Conservation (phyloP, 257 asterid genomes). For the Craterostigma plantagineum region DNA sequence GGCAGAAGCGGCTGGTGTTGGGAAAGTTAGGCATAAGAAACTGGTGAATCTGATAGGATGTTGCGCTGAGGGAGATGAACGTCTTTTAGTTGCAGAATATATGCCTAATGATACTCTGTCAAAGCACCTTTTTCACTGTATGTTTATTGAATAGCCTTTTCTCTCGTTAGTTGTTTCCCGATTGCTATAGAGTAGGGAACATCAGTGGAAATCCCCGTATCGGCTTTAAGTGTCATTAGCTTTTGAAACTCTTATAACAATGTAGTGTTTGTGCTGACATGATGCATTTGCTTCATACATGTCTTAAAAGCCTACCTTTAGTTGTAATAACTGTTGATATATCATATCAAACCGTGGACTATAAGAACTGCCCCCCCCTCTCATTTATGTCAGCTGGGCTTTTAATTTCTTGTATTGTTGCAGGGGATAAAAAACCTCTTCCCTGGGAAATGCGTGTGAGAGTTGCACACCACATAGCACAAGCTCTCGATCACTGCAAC, state of each 20-base stretch:
- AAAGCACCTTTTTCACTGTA: constrained; percentile 93
- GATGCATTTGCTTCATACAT: not conserved
- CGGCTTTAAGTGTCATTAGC: not conserved
- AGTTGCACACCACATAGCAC: constrained; percentile 68
- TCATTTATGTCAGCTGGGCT: not conserved
- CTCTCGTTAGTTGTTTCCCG: not conserved
- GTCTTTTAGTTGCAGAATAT: constrained; percentile 80
- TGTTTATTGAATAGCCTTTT: constrained; percentile 10
- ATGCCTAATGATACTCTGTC: constrained; percentile 88
- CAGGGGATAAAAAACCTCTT: constrained; percentile 95
- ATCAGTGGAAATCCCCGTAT: not conserved
- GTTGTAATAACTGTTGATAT: no score
- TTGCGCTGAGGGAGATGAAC: constrained; percentile 97
- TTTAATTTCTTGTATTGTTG: constrained; percentile 11
- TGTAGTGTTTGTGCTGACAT: not conserved
- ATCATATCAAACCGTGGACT: not conserved
- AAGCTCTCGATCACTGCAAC: constrained; percentile 78
- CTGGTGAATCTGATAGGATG: constrained; percentile 87
- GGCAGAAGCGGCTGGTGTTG: constrained; percentile 96
- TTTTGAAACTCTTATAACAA: no score
- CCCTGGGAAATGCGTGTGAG: constrained; percentile 98
- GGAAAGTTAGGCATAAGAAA: constrained; percentile 82
- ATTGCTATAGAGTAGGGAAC: no score
- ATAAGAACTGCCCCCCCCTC: not conserved
- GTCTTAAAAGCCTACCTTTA: not conserved